Conservation (phyloP, 768 basidiomycete genomes). For the Xerocomellus amylosporus region DNA sequence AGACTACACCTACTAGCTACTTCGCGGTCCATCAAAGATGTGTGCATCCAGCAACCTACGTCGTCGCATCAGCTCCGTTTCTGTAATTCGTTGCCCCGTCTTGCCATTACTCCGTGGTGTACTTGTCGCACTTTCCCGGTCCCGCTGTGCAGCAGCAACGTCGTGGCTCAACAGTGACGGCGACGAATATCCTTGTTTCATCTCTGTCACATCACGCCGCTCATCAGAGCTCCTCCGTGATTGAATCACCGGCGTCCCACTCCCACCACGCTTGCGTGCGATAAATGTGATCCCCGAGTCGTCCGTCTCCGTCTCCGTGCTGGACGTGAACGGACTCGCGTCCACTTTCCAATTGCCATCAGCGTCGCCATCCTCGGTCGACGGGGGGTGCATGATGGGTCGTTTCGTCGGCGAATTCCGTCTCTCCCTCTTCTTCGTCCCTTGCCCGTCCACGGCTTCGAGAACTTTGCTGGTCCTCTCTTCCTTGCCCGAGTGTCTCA, state of each 20-base stretch:
- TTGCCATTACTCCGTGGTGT: slow-evolving; percentile 37
- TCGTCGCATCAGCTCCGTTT: slow-evolving; percentile 74
- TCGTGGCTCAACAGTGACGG: slow-evolving; percentile 11
- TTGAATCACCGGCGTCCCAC: slow-evolving; percentile 25
- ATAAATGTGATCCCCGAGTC: slow-evolving; percentile 71
- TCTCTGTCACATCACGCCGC: slow-evolving; percentile 6
- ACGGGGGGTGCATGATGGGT: neutral
- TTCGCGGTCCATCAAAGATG: slow-evolving; percentile 43
- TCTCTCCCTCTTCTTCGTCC: slow-evolving; percentile 24
- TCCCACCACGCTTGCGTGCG: slow-evolving; percentile 47
- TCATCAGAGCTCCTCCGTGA: slow-evolving; percentile 24
- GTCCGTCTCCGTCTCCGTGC: slow-evolving; percentile 71
- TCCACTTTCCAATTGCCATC: slow-evolving; percentile 11
- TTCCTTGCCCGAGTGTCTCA: slow-evolving; percentile 30
- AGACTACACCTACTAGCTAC: slow-evolving; percentile 3
- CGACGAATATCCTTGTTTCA: slow-evolving; percentile 20
- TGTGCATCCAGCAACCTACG: slow-evolving; percentile 75
- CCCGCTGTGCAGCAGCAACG: slow-evolving; percentile 5
- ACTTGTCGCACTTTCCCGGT: slow-evolving; percentile 28
- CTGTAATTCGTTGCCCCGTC: slow-evolving; percentile 69
- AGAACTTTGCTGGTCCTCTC: slow-evolving; percentile 18
- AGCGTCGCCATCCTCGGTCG: neutral
- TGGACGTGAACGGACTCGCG: slow-evolving; percentile 39
- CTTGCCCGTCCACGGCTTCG: slow-evolving; percentile 15
- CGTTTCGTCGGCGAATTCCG: slow-evolving; percentile 28